Conservation (phyloP, 768 basidiomycete genomes). For the Suillus discolor region DNA sequence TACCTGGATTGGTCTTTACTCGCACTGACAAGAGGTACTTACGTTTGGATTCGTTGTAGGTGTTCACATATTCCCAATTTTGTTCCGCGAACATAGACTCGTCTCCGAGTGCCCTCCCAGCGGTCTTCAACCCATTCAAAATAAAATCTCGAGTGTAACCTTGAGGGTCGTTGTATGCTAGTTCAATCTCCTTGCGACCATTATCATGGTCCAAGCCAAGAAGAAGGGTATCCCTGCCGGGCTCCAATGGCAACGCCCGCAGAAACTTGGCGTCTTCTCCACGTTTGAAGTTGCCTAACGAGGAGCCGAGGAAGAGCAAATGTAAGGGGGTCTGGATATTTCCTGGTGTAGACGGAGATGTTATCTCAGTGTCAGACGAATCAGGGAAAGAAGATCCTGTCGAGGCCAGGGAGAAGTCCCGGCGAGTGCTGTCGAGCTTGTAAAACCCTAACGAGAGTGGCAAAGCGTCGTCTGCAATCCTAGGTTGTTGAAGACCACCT, state of each 20-base stretch:
- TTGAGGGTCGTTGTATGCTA: conserved; percentile 83
- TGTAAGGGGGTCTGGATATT: conserved; percentile 59
- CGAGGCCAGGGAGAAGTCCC: conserved; percentile 44
- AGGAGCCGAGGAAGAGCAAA: conserved; percentile 89
- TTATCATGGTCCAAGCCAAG: conserved; percentile 92
- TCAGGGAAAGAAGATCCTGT: conserved; percentile 28
- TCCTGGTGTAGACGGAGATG: conserved; percentile 50
- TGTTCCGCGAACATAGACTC: conserved; percentile 60
- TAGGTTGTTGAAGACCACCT: conserved; percentile 25
- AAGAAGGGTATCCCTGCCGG: conserved; percentile 82
- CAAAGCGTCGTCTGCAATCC: conserved; percentile 11
- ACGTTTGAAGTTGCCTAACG: conserved; percentile 87
- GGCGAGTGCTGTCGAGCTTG: conserved; percentile 13
- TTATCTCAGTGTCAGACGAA: conserved; percentile 6
- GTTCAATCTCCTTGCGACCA: conserved; percentile 67
- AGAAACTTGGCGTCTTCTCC: conserved; percentile 74
- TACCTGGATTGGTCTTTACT: not conserved
- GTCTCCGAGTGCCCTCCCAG: conserved; percentile 69
- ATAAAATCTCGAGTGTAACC: conserved; percentile 78
- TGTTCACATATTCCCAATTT: conserved; percentile 75
- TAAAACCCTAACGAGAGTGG: conserved; percentile 14
- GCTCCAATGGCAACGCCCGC: conserved; percentile 72
- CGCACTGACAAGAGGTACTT: conserved; percentile 21
- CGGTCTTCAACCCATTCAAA: conserved; percentile 79
- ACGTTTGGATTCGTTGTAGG: conserved; percentile 59